Base-by-base conservation (phyloP, 495 filamentous ascomycete species). In the Aspergillus diversus region DNA sequence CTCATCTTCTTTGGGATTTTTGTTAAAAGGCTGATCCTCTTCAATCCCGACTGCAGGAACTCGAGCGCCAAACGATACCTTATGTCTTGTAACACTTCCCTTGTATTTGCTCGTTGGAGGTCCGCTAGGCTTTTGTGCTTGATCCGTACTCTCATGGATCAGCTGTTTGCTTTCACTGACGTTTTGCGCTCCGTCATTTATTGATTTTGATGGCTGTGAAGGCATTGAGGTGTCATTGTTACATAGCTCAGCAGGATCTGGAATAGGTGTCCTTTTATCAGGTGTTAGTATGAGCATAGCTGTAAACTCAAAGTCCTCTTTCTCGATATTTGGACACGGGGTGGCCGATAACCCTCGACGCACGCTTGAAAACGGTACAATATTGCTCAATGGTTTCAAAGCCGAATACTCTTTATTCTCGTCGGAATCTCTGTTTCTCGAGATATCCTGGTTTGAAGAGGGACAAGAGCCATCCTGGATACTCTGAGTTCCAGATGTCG, bases 291-390 rank as follows among this genome's bases (percentile, higher is more conserved):
- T 65, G 15, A 79, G 61, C 69, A 77, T 74, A 16, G 53, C 49
- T 9, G 70, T 68, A 54, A 80, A 64, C 39, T 77, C 74, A 51
- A 60, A 64, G 4, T 65, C 37, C 21, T 74, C 72, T 21, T 71
- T 64, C 16, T 66, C 71, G 5, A 61, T 57, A 9, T 61, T 64
- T 12, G 54, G 43, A 33, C 55, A 63, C 47, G 52, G 39, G 1
- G 53, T 35, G 15, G 60, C 63, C 4, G 64, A 68, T 33, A 68
- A 43, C 17, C 63, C 59, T 42, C 65, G 57, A 16, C 61, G 59
- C 32, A 76, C 37, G 42, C 60, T 70, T 15, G 68, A 67, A 46
- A 76, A 76, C 15, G 73, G 70, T 1, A 74, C 67, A 33, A 76
- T 76, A 27, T 56, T 56, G 27, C 27, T 49, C 2, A 52, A 32